Evolutionary conservation across 208 protist genomes (phyloP).

Genomic region (Acanthamoeba sp.): DNA sequence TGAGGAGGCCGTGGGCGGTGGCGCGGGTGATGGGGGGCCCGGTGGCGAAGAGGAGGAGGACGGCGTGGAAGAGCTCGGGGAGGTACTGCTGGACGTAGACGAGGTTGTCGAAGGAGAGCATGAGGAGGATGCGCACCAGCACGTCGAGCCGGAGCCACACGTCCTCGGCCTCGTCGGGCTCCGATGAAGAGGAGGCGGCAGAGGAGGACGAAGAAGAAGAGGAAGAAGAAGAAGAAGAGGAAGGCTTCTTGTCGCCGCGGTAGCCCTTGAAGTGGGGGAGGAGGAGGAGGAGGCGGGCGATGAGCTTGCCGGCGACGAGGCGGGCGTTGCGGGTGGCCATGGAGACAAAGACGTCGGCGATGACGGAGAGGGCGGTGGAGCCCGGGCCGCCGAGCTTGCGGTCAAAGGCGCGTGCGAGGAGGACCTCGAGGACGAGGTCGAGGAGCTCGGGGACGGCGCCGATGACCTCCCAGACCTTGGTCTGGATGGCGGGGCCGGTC

Average conservation of each 20-base stretch:
- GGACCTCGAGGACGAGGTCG: constrained; percentile 39
- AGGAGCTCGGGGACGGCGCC: constrained; percentile 37
- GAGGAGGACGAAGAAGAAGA: too few relatives aligned
- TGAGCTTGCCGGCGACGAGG: constrained; percentile 78
- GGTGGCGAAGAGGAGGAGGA: constrained; percentile 78
- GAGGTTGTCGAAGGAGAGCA: constrained; percentile 84
- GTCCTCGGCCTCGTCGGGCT: neutral
- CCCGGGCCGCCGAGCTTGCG: constrained; percentile 42
- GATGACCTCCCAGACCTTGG: constrained; percentile 75
- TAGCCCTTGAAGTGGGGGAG: constrained; percentile 36
- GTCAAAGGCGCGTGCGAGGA: neutral
- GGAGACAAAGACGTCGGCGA: constrained; percentile 76
- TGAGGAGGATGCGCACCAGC: constrained; percentile 78
- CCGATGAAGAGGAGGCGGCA: neutral
- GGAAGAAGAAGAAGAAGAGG: too few relatives aligned
- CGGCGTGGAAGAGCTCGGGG: constrained; percentile 80
- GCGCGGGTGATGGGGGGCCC: constrained; percentile 72
- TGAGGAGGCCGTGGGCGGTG: constrained; percentile 77
- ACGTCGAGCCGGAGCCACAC: constrained; percentile 80
- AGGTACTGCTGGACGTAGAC: constrained; percentile 80
- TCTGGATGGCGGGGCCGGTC: constrained; percentile 57
- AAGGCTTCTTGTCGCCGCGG: too few relatives aligned
- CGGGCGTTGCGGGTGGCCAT: constrained; percentile 58
- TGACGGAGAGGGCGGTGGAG: constrained; percentile 42
- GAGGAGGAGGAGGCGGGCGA: constrained; percentile 1